These are phyloP conservation scores for Quercus suber DNA, from an alignment of 306 rosid species.

Conservation along the genomic window DNA sequence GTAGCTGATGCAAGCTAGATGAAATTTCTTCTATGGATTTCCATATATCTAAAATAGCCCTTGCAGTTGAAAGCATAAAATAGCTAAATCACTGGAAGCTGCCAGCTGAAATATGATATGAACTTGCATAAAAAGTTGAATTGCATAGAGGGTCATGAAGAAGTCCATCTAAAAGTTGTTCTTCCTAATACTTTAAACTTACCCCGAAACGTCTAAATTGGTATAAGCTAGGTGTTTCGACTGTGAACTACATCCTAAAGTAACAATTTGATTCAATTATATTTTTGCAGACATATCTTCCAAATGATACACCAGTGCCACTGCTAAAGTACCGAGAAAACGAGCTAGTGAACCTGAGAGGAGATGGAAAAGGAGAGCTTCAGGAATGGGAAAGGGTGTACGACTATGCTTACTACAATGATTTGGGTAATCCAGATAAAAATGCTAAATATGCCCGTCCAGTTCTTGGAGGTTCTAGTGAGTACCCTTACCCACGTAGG, in stretches of 20 bases:
- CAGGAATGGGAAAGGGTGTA: slow-evolving; percentile 81
- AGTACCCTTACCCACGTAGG: slow-evolving; percentile 83
- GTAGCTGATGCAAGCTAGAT: too few relatives aligned
- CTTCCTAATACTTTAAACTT: too few relatives aligned
- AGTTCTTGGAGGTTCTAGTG: slow-evolving; percentile 64
- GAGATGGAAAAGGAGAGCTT: slow-evolving; percentile 50
- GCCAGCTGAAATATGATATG: too few relatives aligned
- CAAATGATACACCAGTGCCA: slow-evolving; percentile 61
- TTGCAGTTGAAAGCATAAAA: too few relatives aligned
- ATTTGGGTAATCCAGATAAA: slow-evolving; percentile 54
- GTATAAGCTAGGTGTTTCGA: too few relatives aligned
- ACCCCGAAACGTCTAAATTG: too few relatives aligned
- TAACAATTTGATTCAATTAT: not conserved
- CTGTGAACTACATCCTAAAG: not conserved
- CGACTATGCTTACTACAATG: slow-evolving; percentile 75
- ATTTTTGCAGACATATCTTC: slow-evolving; percentile 57
- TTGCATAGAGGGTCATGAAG: too few relatives aligned
- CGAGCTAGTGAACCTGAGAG: slow-evolving; percentile 64
- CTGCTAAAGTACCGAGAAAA: slow-evolving; percentile 63
- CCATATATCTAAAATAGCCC: too few relatives aligned
- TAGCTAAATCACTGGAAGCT: too few relatives aligned
- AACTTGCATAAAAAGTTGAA: too few relatives aligned
- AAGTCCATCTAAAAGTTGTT: too few relatives aligned
- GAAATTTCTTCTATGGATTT: too few relatives aligned
- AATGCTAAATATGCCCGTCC: slow-evolving; percentile 52